Base-by-base conservation (phyloP, 1,284 basidiomycete genomes). In the Apiotrichum montevideense region DNA sequence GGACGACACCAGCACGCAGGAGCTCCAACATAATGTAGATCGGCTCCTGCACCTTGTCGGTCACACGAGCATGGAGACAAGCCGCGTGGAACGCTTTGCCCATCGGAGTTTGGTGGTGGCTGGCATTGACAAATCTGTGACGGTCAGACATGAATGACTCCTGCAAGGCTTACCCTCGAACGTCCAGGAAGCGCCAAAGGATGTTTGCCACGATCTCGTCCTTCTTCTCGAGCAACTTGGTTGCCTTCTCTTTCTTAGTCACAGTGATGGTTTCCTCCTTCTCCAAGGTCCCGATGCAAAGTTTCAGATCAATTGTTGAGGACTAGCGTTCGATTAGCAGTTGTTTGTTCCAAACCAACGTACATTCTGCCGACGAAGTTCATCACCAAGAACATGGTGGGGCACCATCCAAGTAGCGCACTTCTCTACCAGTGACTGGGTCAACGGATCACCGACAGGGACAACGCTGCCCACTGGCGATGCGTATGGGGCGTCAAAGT, bases 191-290 rank as follows among this genome's bases (percentile, higher is more conserved):
- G 47, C 95, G 84, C 94, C 94, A 98, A 61, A 98, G 88, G 35
- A 94, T 90, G 73, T 99, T 99, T 6, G 94, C 95, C 2, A 99
- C 95, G 0, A 96, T 82, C 75, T 99, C 96, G 70, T 99, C 95
- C 79, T 98, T 98, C 79, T 96, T 97, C 62, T 98, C 95, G 39
- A 99, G 81, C 4, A 92, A 94, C 50, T 90, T 84, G 46, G 79
- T 77, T 0, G 91, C 91, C 43, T 87, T 80, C 66, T 86, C 86
- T 56, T 92, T 87, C 52, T 62, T 62, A 3, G 93, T 96, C 46
- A 89, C 83, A 39, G 79, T 77, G 0, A 92, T 90, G 29, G 87
- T 80, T 66, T 86, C 86, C 53, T 92, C 88, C 46, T 82, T 80
- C 46, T 84, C 82, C 32, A 95, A 92, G 15, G 95, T 93, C 32